Base-by-base conservation (phyloP, 2,329 filamentous ascomycete species). In the Cladosporium sp. region DNA sequence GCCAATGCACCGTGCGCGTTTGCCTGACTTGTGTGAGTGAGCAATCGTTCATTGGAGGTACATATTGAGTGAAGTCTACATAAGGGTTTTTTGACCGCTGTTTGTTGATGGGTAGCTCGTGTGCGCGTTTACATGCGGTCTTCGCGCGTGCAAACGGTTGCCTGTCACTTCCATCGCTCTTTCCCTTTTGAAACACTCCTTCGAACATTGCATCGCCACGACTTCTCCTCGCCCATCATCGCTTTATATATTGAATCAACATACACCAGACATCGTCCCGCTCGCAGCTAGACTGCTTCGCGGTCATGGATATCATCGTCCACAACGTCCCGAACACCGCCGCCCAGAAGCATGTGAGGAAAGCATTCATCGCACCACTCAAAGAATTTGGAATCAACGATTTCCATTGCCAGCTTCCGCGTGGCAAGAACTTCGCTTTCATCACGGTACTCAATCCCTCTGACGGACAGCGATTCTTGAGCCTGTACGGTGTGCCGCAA, bases 241-340 rank as follows among this genome's bases (percentile, higher is more conserved):
- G 9, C 30, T 34, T 3, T 34, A 34, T 11, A 34, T 34, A 34
- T 8, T 5, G 9, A 3, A 12, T 12, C 30, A 34, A 34, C 30
- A 8, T 12, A 34, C 30, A 34, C 30, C 8, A 34, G 30, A 34
- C 8, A 8, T 8, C 9, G 7, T 9, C 2, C 30, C 4, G 9
- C 8, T 3, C 9, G 11, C 11, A n/a, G 8, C 43, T 47, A 4
- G 22, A n/a, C 22, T 3, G n/a, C 6, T 17, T 12, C 19, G 6
- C 43, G 12, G 58, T 19, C 60, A 80, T 82, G 80, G 79, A 82
- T 58, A 71, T 82, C 36, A 75, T 78, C 64, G 67, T 81, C 9
- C 66, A 68, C 12, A 74, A 75, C 51, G 64, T 83, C 0, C 78
- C 78, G 1, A 36, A 64, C 2, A 67, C 76, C 19, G 66, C 74